Conservation (phyloP, 345 rosid genomes). For the Excoecaria agallocha region DNA sequence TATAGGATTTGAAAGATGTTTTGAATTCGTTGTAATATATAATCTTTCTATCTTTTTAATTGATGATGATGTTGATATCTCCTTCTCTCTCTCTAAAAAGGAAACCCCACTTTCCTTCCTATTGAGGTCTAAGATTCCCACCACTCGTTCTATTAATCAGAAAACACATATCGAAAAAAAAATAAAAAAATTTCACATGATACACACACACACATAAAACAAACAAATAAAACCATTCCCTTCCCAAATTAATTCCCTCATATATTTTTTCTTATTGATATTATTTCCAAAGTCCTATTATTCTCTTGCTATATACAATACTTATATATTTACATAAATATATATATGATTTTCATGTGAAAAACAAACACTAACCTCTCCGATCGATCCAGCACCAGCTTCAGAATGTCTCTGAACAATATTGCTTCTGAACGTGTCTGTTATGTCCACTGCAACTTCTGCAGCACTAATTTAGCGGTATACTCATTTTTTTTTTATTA, state of each 20-base stretch:
- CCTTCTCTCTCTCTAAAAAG: neutral
- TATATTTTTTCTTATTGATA: no score
- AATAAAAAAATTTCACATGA: neutral
- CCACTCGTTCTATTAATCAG: slow-evolving; percentile 8
- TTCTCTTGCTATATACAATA: no score
- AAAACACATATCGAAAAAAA: neutral
- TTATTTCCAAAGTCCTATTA: no score
- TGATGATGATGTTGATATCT: slow-evolving; percentile 6
- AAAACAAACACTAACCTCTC: no score
- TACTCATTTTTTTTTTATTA: neutral
- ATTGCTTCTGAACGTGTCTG: slow-evolving; percentile 68
- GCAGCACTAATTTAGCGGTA: slow-evolving; percentile 96
- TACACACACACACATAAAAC: no score
- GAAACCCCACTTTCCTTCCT: slow-evolving; percentile 7
- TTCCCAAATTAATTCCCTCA: no score
- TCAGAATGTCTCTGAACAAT: slow-evolving; percentile 54
- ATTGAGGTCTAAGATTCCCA: neutral
- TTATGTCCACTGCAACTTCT: slow-evolving; percentile 94
- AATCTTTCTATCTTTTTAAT: neutral
- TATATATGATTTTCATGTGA: neutral
- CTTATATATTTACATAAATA: no score
- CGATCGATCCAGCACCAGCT: neutral
- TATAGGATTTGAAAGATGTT: no score
- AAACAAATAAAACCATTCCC: no score
- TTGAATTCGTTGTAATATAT: no score